Conservation (phyloP, 2,329 filamentous ascomycete species). For the Claviceps digitariae region DNA sequence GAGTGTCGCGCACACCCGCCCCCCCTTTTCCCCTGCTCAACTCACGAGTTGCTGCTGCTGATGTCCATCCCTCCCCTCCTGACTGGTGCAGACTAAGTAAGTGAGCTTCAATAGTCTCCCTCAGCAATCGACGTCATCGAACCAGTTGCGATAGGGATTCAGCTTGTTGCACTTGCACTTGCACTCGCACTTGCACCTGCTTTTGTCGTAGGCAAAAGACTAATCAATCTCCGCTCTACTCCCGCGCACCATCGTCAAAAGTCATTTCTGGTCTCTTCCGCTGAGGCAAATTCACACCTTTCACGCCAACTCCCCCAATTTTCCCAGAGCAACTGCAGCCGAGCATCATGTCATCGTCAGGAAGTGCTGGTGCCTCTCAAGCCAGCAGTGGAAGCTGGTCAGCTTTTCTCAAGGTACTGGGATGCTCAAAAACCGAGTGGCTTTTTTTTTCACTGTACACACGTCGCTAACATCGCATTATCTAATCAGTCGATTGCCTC, state of each 20-base stretch:
- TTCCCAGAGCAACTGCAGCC: neutral
- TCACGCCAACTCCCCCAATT: no score
- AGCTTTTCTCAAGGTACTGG: conserved; percentile 35
- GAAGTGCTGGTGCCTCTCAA: conserved; percentile 18
- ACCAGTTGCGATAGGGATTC: neutral
- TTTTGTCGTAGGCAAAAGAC: no score
- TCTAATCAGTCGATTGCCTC: conserved; percentile 53
- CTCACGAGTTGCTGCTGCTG: neutral
- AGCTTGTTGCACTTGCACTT: neutral
- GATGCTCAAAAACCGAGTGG: neutral
- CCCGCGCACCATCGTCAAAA: no score
- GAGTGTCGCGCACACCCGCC: neutral
- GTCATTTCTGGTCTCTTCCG: neutral
- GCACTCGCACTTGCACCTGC: neutral
- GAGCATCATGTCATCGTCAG: conserved; percentile 18
- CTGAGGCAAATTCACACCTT: neutral
- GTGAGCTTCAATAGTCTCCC: neutral
- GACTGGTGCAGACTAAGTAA: neutral
- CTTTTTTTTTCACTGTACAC: neutral
- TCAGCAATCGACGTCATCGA: conserved; percentile 1
- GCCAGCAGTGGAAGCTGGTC: conserved; percentile 35
- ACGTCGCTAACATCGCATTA: neutral
- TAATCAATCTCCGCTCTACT: no score
- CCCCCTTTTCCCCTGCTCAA: neutral
- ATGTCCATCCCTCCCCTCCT: neutral